phyloP scores from a whole-genome alignment of 2,329 filamentous ascomycete genomes.

The Xylaria hypoxylon region DNA sequence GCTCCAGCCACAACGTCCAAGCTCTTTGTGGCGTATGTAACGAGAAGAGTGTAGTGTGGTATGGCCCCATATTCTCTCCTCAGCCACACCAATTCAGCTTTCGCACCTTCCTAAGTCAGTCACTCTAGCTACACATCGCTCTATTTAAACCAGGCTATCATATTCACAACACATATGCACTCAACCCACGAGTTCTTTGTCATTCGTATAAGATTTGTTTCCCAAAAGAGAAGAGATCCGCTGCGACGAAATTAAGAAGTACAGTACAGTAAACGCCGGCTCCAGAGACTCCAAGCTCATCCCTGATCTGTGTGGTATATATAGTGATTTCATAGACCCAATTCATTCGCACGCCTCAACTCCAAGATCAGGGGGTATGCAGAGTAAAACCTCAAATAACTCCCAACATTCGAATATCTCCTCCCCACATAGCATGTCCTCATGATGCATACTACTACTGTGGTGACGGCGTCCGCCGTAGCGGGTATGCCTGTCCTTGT shows the following conservation, averaged over 20 bases:
- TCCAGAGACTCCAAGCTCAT: conserved; percentile 1
- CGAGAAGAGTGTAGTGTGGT: background rate
- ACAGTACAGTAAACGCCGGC: conserved; percentile 23
- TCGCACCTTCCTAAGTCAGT: background rate
- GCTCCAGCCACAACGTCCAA: conserved; percentile 40
- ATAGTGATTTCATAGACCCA: conserved; percentile 5
- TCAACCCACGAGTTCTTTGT: background rate
- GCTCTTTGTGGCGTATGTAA: conserved; percentile 13
- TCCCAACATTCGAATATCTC: background rate
- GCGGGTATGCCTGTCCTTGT: conserved; percentile 41
- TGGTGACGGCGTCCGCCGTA: conserved; percentile 22
- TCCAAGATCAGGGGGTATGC: conserved; percentile 29
- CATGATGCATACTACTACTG: background rate
- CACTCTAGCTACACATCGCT: too few species aligned
- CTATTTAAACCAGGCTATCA: background rate
- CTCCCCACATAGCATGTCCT: background rate
- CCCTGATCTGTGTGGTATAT: conserved; percentile 22
- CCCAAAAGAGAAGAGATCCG: background rate
- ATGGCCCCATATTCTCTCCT: background rate
- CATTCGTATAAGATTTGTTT: conserved; percentile 10
- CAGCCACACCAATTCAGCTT: conserved; percentile 5
- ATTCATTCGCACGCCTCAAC: conserved; percentile 27
- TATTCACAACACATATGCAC: background rate
- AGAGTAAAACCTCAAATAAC: conserved; percentile 5
- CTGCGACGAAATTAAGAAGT: background rate